These are phyloP conservation scores for Discostella stelligera DNA, from an alignment of 352 stramenopile species.

Conservation along the genomic window DNA sequence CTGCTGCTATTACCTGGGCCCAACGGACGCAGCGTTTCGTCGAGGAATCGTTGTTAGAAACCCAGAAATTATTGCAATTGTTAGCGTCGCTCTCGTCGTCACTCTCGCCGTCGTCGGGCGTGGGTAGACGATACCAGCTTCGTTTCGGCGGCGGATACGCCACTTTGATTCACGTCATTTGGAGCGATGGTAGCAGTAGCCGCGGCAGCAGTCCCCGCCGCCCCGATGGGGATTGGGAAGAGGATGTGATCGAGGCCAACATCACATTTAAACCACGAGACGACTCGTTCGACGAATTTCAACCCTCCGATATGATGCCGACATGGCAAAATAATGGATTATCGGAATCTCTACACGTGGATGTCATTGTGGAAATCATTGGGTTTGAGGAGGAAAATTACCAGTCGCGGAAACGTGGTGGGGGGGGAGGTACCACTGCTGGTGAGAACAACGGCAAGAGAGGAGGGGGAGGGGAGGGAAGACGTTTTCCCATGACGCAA, in stretches of 20 bases:
- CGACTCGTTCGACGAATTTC: neutral
- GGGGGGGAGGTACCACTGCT: no score
- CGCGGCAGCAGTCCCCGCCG: no score
- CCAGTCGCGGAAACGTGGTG: neutral
- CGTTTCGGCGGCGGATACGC: constrained; percentile 13
- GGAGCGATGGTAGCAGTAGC: neutral
- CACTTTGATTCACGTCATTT: neutral
- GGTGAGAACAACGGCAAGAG: neutral
- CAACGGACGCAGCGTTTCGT: neutral
- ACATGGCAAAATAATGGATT: neutral
- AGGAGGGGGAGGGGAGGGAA: neutral
- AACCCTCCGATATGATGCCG: neutral
- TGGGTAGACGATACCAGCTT: neutral
- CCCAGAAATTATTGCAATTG: constrained; percentile 3
- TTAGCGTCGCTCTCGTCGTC: constrained; percentile 5
- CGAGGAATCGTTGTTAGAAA: neutral
- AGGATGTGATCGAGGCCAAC: constrained; percentile 6
- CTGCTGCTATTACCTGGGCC: neutral
- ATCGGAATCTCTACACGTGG: neutral
- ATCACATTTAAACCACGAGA: constrained; percentile 4
- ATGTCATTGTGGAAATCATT: neutral
- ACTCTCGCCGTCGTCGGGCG: neutral
- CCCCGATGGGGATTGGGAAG: neutral
- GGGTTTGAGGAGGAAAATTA: neutral
- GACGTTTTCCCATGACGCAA: constrained; percentile 3